These are phyloP conservation scores for Clonostachys chloroleuca DNA, from an alignment of 2,329 filamentous ascomycete species.

Conservation along the genomic window DNA sequence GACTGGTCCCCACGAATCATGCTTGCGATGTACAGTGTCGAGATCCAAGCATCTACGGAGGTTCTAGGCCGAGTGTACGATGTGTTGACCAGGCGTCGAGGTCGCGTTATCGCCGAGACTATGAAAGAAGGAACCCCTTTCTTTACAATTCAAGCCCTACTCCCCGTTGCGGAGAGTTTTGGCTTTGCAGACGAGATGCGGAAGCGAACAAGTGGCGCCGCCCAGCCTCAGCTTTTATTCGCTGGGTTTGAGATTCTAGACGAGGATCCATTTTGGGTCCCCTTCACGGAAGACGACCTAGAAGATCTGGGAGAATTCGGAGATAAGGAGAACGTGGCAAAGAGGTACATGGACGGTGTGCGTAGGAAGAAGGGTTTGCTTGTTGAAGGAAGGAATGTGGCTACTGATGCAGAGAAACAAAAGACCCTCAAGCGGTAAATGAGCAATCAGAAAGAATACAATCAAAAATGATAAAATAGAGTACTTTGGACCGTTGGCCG, in stretches of 20 bases:
- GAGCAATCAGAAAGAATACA: too few relatives aligned
- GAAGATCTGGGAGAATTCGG: conserved; percentile 94
- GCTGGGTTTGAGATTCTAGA: conserved; percentile 89
- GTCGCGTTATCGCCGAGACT: conserved; percentile 81
- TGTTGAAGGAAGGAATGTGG: conserved; percentile 71
- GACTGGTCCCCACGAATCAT: conserved; percentile 96
- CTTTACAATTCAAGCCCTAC: conserved; percentile 83
- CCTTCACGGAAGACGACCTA: conserved; percentile 91
- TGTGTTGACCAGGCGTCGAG: conserved; percentile 86
- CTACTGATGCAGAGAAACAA: conserved; percentile 90
- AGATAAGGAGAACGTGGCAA: conserved; percentile 92
- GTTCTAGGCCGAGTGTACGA: conserved; percentile 94
- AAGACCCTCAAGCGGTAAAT: conserved; percentile 59
- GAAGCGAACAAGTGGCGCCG: conserved; percentile 86
- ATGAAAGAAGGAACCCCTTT: conserved; percentile 96
- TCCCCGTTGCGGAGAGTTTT: conserved; percentile 93
- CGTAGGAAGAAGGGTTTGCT: conserved; percentile 82
- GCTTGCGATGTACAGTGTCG: conserved; percentile 96
- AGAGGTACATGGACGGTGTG: conserved; percentile 91
- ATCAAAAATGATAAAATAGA: too few relatives aligned
- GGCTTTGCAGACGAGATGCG: conserved; percentile 96
- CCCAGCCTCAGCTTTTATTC: conserved; percentile 90
- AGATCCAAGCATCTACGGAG: conserved; percentile 94
- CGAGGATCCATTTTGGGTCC: conserved; percentile 97
- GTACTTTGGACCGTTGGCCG: too few relatives aligned